A percentile compares a stretch with the other conserved stretches of the same genome.
Conservation (phyloP, 2,329 filamentous ascomycete genomes). For the Botryotinia calthae region DNA sequence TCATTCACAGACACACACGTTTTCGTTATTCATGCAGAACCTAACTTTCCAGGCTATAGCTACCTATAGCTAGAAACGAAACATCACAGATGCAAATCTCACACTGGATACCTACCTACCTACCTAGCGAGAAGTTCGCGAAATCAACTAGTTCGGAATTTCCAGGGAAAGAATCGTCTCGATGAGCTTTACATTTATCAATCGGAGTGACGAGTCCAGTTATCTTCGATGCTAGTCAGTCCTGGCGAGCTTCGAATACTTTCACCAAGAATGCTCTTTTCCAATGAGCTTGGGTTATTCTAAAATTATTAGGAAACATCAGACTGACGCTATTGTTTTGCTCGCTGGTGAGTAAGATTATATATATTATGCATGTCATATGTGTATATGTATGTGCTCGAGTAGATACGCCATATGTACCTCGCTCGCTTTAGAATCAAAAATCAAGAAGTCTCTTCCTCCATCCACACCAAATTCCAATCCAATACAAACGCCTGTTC, state of each 20-base stretch:
- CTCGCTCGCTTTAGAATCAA: background rate
- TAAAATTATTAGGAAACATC: background rate
- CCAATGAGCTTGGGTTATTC: no score
- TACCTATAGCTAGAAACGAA: background rate
- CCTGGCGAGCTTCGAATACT: background rate
- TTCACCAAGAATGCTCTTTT: no score
- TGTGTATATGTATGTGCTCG: background rate
- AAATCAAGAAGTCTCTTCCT: background rate
- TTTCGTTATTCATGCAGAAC: background rate
- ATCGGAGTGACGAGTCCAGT: background rate
- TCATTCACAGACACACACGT: background rate
- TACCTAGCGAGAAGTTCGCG: background rate
- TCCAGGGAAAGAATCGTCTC: fast-evolving
- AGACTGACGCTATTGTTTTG: background rate
- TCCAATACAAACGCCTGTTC: background rate
- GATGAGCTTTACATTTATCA: background rate
- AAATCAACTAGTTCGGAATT: background rate
- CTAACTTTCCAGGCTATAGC: background rate
- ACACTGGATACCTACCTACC: background rate
- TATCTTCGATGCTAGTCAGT: background rate
- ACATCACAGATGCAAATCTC: background rate
- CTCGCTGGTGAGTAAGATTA: background rate
- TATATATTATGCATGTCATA: background rate
- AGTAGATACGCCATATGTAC: background rate
- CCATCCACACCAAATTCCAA: background rate